phyloP scores from a whole-genome alignment of 2,329 filamentous ascomycete genomes.

The Teratosphaeria nubilosa region DNA sequence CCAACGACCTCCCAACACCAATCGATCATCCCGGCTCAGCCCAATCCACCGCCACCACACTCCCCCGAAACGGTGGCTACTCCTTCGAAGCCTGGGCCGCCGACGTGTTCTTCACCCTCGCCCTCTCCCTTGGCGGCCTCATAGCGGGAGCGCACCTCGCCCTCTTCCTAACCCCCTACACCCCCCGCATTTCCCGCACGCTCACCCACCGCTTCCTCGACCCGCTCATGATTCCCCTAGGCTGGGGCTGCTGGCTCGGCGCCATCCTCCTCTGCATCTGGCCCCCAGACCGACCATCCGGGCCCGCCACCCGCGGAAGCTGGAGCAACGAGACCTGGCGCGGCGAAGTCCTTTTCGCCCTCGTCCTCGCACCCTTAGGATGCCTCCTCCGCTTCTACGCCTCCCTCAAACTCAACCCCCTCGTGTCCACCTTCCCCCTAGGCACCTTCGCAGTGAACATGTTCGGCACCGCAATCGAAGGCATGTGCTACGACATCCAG shows the following conservation, averaged over 20 bases:
- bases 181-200: constrained; percentile 50
- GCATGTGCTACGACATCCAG: constrained; percentile 68
- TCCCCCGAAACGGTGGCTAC: constrained; percentile 58
- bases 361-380: constrained; percentile 74
- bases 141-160: constrained; percentile 68
- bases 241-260: constrained; percentile 66
- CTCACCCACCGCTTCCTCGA: constrained; percentile 55
- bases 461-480: constrained; percentile 62
- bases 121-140: constrained; percentile 59
- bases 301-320: constrained; percentile 18
- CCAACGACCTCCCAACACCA: constrained; percentile 58
- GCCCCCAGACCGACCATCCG: constrained; percentile 49
- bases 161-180: constrained; percentile 46
- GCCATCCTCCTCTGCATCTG: constrained; percentile 62
- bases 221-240: constrained; percentile 52
- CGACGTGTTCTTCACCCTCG: constrained; percentile 61
- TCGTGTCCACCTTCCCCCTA: constrained; percentile 60
- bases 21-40: constrained; percentile 28
- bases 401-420: constrained; percentile 60
- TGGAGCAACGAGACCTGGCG: constrained; percentile 56
- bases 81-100: constrained; percentile 73
- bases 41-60: constrained; percentile 18
- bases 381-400: constrained; percentile 66
- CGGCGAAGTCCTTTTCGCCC: constrained; percentile 60
- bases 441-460: constrained; percentile 82